Conservation (phyloP, 768 basidiomycete species). For the Lactifluus piperatus region DNA sequence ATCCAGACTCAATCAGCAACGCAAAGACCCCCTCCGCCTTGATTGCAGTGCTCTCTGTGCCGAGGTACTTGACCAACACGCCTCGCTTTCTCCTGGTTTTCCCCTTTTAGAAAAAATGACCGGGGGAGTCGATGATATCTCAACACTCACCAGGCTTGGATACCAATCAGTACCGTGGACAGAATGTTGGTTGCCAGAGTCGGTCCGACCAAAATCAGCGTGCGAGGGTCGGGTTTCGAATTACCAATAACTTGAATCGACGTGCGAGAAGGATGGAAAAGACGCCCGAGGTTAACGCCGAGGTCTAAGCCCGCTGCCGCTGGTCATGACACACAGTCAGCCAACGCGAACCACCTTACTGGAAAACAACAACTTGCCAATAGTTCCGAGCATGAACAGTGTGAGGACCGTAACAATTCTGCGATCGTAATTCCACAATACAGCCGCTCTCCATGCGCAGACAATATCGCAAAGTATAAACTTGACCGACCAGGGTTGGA, state of each 20-base stretch:
- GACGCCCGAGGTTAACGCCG: neutral
- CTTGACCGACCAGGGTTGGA: neutral
- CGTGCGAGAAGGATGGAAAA: neutral
- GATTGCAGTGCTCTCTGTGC: neutral
- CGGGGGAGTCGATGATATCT: neutral
- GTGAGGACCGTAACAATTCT: neutral
- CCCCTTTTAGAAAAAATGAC: neutral
- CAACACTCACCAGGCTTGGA: conserved; percentile 6
- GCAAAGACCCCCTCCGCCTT: conserved; percentile 2
- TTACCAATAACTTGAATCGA: neutral
- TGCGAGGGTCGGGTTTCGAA: neutral
- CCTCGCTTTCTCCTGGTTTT: conserved; percentile 2
- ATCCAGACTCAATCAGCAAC: conserved; percentile 11
- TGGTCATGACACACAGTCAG: neutral
- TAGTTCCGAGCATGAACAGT: conserved; percentile 1
- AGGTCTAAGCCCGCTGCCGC: conserved; percentile 1
- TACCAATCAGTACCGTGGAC: conserved; percentile 6
- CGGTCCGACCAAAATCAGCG: conserved; percentile 6
- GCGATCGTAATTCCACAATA: conserved; percentile 13
- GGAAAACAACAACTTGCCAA: neutral
- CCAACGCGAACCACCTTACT: too few species aligned
- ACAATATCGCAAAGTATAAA: conserved; percentile 2
- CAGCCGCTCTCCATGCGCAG: conserved; percentile 13
- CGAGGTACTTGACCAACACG: neutral
- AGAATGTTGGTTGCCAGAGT: conserved; percentile 7